These are phyloP conservation scores for Sherardia arvensis DNA, from an alignment of 257 asterid genomes.

Conservation along the genomic window DNA sequence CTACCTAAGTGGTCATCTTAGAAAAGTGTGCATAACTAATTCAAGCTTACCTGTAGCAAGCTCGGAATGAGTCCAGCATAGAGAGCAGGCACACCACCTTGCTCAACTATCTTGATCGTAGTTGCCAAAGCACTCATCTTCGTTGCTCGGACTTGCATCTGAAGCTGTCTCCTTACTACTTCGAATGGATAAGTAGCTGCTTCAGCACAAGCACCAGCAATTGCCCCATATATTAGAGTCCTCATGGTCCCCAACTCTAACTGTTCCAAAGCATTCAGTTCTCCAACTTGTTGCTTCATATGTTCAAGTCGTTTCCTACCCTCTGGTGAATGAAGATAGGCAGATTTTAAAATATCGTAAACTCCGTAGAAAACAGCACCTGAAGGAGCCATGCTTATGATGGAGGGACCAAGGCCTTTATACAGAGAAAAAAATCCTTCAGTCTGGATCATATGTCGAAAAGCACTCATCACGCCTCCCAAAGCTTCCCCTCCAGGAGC, in stretches of 20 bases:
- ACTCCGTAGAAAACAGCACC: constrained; percentile 98
- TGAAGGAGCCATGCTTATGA: constrained; percentile 97
- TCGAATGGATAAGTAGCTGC: constrained; percentile 98
- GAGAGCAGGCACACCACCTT: constrained; percentile 84
- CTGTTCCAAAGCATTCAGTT: constrained; percentile 72
- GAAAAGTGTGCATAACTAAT: background rate
- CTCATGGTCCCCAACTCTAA: constrained; percentile 79
- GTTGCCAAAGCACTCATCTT: constrained; percentile 78
- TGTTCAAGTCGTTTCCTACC: constrained; percentile 59
- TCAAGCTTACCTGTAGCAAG: constrained; percentile 62
- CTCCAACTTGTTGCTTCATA: constrained; percentile 65
- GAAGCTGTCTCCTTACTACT: constrained; percentile 95
- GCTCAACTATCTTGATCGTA: constrained; percentile 63
- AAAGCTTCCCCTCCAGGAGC: constrained; percentile 98
- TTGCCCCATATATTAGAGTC: constrained; percentile 80
- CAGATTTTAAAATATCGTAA: constrained; percentile 76
- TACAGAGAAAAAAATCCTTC: constrained; percentile 96
- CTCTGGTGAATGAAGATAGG: constrained; percentile 71
- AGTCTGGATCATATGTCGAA: constrained; percentile 66
- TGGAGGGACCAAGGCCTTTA: constrained; percentile 83
- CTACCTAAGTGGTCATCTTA: background rate
- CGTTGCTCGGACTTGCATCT: constrained; percentile 80
- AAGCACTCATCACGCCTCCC: constrained; percentile 77
- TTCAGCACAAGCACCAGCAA: constrained; percentile 94
- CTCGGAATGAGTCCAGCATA: constrained; percentile 91